These are phyloP conservation scores for Botrytis squamosa DNA, from an alignment of 2,329 filamentous ascomycete genomes.

Conservation along the genomic window DNA sequence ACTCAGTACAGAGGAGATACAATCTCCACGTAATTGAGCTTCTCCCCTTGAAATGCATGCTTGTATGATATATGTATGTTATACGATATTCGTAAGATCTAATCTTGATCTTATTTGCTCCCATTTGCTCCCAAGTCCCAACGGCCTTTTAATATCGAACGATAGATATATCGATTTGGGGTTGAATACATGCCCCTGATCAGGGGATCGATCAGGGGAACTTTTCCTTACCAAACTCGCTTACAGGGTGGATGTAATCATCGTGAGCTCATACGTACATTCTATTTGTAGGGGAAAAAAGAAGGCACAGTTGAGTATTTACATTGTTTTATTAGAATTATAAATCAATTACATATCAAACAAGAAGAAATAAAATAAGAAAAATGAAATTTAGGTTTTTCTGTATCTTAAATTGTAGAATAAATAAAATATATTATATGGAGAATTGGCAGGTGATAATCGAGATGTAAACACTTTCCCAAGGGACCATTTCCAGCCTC, in stretches of 20 bases:
- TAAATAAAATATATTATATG: background rate
- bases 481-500: background rate
- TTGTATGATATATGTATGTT: background rate
- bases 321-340: background rate
- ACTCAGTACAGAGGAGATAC: background rate
- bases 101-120: background rate
- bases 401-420: background rate
- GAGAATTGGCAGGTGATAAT: background rate
- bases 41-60: background rate
- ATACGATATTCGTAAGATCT: background rate
- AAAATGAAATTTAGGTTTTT: background rate
- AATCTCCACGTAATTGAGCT: background rate
- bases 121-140: background rate
- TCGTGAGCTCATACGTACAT: background rate
- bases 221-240: background rate
- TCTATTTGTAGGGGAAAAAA: background rate
- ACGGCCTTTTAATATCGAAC: background rate
- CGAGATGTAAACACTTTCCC: background rate
- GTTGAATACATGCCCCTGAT: background rate
- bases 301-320: background rate
- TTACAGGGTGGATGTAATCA: constrained; percentile 6
- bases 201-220: constrained; percentile 2
- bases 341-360: background rate
- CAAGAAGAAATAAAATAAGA: background rate
- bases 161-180: background rate